Base-by-base conservation (phyloP, 768 basidiomycete species). In the Boletus fagicola region DNA sequence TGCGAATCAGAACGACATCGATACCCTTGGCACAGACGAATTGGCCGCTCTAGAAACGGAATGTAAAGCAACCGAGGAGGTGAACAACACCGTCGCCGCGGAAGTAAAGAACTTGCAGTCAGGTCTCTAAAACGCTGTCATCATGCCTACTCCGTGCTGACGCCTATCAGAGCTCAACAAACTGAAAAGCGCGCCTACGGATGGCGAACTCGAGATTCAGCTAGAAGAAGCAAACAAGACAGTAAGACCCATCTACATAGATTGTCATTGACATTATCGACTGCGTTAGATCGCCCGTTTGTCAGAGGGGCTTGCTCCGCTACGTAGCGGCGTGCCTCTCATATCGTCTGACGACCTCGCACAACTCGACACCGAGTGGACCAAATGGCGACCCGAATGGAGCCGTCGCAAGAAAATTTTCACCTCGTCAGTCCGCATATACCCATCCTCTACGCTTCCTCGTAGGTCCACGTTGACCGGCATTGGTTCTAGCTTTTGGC, bases 331-430 rank as follows among this genome's bases (percentile, higher is more conserved):
- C 30, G 59, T 63, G 15, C 80, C 83, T 7, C 78, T 86, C 26
- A 80, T 94, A 31, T 89, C 89, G 18, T 75, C 83, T 9, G 84
- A 85, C 61, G 91, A 94, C 49, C 77, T 90, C 18, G 81, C 79
- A 16, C 74, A 78, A 57, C 75, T 94, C 51, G 86, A 94, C 57
- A 68, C 72, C 1, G 89, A 94, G 33, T 94, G 92, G 88, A 73
- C 64, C 7, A 84, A 81, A 65, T 95, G 92, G 92, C 78, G 88
- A 59, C 78, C 80, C 4, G 88, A 94, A 74, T 96, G 94, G 94
- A 71, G 83, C 35, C 78, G 80, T 24, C 79, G 94, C 54, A 83
- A 80, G 67, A 94, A 90, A 68, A 74, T 88, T 3, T 96, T 92
- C 47, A 69, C 26, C 26, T 64, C 69, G 70, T 71, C 39, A 65